phyloP scores from a whole-genome alignment of 352 stramenopile genomes.

The Poterioochromonas sp. region DNA sequence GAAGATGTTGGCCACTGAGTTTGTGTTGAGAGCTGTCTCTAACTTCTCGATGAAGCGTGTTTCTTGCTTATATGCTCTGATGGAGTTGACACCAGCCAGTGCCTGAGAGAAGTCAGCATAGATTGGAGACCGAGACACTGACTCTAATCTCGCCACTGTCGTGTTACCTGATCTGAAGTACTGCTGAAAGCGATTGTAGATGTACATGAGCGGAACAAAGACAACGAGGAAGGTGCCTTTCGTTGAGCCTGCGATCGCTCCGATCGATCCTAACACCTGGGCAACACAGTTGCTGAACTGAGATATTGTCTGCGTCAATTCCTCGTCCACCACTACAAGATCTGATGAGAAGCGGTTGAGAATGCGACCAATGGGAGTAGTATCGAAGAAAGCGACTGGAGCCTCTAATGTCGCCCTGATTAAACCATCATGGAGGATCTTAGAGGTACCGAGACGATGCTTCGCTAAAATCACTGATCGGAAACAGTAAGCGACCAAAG shows the following conservation, averaged over 20 bases:
- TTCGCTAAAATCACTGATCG: slow-evolving; percentile 36
- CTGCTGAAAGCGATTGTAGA: slow-evolving; percentile 22
- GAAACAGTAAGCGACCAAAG: slow-evolving; percentile 50
- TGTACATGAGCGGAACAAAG: neutral
- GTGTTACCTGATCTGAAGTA: neutral
- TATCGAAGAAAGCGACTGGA: slow-evolving; percentile 78
- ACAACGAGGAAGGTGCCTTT: neutral
- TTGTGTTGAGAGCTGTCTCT: slow-evolving; percentile 53
- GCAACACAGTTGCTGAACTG: neutral
- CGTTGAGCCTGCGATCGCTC: neutral
- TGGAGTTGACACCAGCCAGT: slow-evolving; percentile 74
- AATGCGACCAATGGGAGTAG: slow-evolving; percentile 73
- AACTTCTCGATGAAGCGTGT: slow-evolving; percentile 53
- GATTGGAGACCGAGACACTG: slow-evolving; percentile 69
- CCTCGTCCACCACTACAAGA: slow-evolving; percentile 74
- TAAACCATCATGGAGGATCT: slow-evolving; percentile 38
- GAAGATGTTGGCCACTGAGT: slow-evolving; percentile 52
- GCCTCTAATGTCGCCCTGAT: slow-evolving; percentile 49
- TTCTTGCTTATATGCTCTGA: slow-evolving; percentile 65
- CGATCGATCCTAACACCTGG: neutral
- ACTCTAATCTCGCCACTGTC: slow-evolving; percentile 83
- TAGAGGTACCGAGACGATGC: neutral
- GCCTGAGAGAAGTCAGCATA: slow-evolving; percentile 68
- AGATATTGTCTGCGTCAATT: neutral
- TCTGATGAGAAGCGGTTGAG: slow-evolving; percentile 82